Evolutionary conservation across 2,329 filamentous ascomycete species (phyloP).

Genomic region (Dothideomycetes sp.): DNA sequence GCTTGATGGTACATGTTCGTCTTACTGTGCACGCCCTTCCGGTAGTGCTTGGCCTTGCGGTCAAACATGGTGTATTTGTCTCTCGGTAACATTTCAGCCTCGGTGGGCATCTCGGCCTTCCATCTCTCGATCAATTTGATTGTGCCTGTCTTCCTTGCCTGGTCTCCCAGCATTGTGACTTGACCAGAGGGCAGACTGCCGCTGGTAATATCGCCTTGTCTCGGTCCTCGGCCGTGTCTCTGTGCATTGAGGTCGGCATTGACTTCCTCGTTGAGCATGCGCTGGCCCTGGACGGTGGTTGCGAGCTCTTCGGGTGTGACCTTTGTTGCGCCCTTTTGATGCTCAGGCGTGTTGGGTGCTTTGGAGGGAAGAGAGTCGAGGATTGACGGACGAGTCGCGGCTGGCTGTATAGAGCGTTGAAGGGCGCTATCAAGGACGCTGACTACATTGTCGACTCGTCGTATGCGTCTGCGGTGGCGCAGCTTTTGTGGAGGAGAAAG

Average conservation of each 20-base stretch:
- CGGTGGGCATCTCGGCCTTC: constrained; percentile 92
- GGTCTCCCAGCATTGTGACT: constrained; percentile 13
- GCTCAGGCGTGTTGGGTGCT: constrained; percentile 5
- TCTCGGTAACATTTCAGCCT: constrained; percentile 87
- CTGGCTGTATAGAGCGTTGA: constrained; percentile 37
- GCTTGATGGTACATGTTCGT: neutral
- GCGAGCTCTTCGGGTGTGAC: constrained; percentile 17
- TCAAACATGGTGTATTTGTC: constrained; percentile 99
- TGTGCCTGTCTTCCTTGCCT: constrained; percentile 37
- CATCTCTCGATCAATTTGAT: constrained; percentile 73
- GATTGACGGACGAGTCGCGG: neutral
- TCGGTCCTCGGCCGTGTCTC: constrained; percentile 21
- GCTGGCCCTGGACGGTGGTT: constrained; percentile 20
- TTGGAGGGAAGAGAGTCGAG: constrained; percentile 1
- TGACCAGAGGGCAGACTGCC: constrained; percentile 6
- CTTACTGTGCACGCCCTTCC: constrained; percentile 96
- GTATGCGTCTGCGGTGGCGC: constrained; percentile 71
- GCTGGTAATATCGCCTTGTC: constrained; percentile 16
- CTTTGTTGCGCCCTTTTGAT: constrained; percentile 10
- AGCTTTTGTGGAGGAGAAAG: constrained; percentile 85
- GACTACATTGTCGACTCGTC: constrained; percentile 79
- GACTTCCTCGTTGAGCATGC: constrained; percentile 14
- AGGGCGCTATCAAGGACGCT: constrained; percentile 71
- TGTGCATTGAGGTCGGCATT: constrained; percentile 11
- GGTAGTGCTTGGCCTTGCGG: constrained; percentile 86